Evolutionary conservation across 2,329 filamentous ascomycete genomes (phyloP).

Genomic region (Amesomyces nigricolor): DNA sequence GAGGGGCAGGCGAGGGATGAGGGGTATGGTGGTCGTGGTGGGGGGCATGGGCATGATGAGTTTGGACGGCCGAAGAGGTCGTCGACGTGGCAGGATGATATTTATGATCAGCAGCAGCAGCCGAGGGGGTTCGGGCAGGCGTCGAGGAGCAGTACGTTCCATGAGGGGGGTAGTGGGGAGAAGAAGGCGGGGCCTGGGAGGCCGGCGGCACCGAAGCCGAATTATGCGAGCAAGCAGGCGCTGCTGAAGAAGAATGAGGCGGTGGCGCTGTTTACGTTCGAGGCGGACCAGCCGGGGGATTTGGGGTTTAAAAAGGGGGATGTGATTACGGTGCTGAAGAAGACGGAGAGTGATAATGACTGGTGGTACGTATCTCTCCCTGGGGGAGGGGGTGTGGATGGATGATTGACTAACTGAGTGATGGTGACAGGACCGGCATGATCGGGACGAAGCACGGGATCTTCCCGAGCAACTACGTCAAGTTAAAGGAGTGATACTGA

Average conservation of each 20-base stretch:
- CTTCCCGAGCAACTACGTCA: slow-evolving; percentile 79
- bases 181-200: slow-evolving; percentile 59
- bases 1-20: slow-evolving; percentile 50
- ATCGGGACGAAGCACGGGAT: slow-evolving; percentile 82
- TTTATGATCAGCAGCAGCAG: slow-evolving; percentile 55
- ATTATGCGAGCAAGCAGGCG: slow-evolving; percentile 59
- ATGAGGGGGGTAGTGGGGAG: slow-evolving; percentile 30
- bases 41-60: slow-evolving; percentile 43
- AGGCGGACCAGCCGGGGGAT: slow-evolving; percentile 88
- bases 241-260: slow-evolving; percentile 69
- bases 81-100: slow-evolving; percentile 69
- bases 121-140: slow-evolving; percentile 33
- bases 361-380: slow-evolving; percentile 65
- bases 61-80: slow-evolving; percentile 56
- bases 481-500: slow-evolving; percentile 50
- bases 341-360: slow-evolving; percentile 87
- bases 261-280: slow-evolving; percentile 87
- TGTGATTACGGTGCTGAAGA: slow-evolving; percentile 88
- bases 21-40: slow-evolving; percentile 23
- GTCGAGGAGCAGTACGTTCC: slow-evolving; percentile 48
- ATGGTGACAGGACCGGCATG: slow-evolving; percentile 67
- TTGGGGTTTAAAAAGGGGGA: slow-evolving; percentile 97
- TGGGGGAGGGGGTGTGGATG: background rate
- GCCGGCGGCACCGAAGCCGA: slow-evolving; percentile 84
- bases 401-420: slow-evolving; percentile 18